phyloP scores from a whole-genome alignment of 2,329 filamentous ascomycete species.

The Juglanconis oblonga region DNA sequence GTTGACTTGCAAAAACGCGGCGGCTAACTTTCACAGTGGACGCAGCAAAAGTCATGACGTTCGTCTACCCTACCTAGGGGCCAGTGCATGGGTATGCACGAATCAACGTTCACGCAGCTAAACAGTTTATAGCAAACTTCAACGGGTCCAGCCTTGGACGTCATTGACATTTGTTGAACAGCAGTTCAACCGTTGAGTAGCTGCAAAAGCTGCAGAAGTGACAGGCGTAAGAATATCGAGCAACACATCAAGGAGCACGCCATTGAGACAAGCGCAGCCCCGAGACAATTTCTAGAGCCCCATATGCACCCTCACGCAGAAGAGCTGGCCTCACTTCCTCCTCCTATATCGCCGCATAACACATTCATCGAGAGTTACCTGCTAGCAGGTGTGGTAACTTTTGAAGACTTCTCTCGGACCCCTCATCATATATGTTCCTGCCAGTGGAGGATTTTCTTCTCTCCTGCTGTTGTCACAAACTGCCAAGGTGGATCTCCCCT shows the following conservation, averaged over 20 bases:
- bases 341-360: background rate
- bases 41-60: conserved; percentile 1
- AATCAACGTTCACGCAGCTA: background rate
- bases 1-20: background rate
- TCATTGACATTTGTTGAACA: too few relatives aligned
- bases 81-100: background rate
- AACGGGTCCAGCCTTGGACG: too few relatives aligned
- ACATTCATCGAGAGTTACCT: background rate
- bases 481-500: conserved; percentile 7
- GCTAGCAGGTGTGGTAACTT: background rate
- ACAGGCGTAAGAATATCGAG: background rate
- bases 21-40: background rate
- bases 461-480: background rate
- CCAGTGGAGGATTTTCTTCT: background rate
- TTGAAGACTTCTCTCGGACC: background rate
- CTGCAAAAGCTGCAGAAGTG: background rate
- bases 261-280: background rate
- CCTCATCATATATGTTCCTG: background rate
- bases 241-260: background rate
- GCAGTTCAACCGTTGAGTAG: too few relatives aligned
- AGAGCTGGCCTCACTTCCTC: background rate
- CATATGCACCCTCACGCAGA: background rate
- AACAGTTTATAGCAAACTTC: too few relatives aligned
- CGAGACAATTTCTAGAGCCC: background rate
- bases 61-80: background rate